Evolutionary conservation across 106 monocot species (phyloP), one percentile per base, ranked within the genome.

Genomic region (Chionographis japonica): DNA sequence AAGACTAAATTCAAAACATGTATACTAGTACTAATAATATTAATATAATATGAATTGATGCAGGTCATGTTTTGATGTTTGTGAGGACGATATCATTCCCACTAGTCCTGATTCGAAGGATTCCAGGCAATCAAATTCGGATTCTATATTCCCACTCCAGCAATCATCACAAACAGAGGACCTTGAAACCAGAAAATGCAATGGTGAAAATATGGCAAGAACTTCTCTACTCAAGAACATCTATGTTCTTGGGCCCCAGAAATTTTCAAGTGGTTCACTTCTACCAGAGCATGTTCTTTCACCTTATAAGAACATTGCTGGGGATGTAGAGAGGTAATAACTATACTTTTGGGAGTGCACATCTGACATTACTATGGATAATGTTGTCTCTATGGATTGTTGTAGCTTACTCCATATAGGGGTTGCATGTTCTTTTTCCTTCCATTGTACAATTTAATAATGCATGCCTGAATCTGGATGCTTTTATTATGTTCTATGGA

Each of bases 21-120:
- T 54, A 54, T 15, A 10, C 15, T 54, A 13, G 54, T 54, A 54
- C 54, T 54, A n/a, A 54, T 14, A 14, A 27, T 27, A 27, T 27
- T 27, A 27, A 27, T 27, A 27, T 27, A 27, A 27, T 55, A 17
- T 39, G 5, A 38, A 60, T 54, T 63, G 63, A 18, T 83, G 67
- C 81, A 95, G 95, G 77, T 66, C 58, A 54, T 89, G 75, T 76
- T 95, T 95, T 83, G 95, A 95, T 84, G 88, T 91, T 60, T 82
- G 75, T 77, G 91, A 89, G 62, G 94, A 88, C 64, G 83, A 85
- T n/a, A 53, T 68, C 3, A 63, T 67, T 52, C 60, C 72, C 67
- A 70, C 52, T 27, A 76, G 79, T 54, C 73, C 81, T 58, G 62
- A 71, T 27, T 72, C 55, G n/a, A 80, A 76, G 57, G 68, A 72